Conservation (phyloP, 2,329 filamentous ascomycete genomes). For the Diaporthe eres region DNA sequence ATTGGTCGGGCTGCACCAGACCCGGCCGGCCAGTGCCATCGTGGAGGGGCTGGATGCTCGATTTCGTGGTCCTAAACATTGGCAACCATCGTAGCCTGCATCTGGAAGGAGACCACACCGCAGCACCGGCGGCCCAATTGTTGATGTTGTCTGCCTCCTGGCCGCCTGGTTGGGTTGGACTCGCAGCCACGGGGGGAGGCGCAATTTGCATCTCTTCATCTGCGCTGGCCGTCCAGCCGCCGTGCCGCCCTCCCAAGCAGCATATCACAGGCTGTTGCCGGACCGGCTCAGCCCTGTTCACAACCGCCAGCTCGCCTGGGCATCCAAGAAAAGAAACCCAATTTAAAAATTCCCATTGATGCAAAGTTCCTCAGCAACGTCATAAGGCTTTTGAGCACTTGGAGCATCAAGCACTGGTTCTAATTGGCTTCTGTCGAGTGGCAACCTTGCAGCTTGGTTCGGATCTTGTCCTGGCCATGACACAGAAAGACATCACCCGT, state of each 20-base stretch:
- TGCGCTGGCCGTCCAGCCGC: constrained; percentile 19
- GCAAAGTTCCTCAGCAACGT: constrained; percentile 7
- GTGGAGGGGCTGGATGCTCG: constrained; percentile 8
- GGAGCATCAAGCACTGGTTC: not conserved
- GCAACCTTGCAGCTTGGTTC: not conserved
- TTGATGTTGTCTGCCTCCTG: not conserved
- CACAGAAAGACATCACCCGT: constrained; percentile 3
- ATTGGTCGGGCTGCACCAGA: constrained; percentile 17
- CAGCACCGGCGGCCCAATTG: not conserved
- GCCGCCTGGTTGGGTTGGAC: not conserved
- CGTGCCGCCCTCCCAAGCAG: not conserved
- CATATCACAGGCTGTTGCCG: not conserved
- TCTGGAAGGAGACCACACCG: not conserved
- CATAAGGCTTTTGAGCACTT: constrained; percentile 1
- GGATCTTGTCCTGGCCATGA: not conserved
- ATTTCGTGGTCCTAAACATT: constrained; percentile 18
- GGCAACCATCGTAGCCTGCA: constrained; percentile 6
- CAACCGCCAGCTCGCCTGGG: constrained; percentile 17
- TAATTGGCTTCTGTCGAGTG: constrained; percentile 15
- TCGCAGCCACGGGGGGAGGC: not conserved
- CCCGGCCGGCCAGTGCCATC: not conserved
- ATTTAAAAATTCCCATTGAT: constrained; percentile 30
- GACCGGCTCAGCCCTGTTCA: not conserved
- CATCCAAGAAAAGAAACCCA: constrained; percentile 20
- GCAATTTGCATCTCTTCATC: not conserved